Evolutionary conservation across 805 yeast genomes (phyloP).

Genomic region (Barnettozyma salicaria): DNA sequence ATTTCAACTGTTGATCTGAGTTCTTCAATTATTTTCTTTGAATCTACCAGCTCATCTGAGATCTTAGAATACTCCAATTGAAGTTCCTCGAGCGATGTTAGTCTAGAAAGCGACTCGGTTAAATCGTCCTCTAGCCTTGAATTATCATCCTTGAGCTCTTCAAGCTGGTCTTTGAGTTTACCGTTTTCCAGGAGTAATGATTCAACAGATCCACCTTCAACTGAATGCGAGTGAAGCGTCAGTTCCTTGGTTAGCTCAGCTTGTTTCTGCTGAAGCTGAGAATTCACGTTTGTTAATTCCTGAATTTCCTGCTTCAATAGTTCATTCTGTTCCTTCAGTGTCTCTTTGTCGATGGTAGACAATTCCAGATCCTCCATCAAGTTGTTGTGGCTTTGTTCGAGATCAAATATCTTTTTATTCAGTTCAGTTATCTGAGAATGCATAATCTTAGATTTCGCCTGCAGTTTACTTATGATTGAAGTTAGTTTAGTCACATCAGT

Average conservation of each 20-base stretch:
- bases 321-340: slow-evolving; percentile 31
- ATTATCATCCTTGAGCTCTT: slow-evolving; percentile 38
- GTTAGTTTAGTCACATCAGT: slow-evolving; percentile 17
- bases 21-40: slow-evolving; percentile 20
- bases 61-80: slow-evolving; percentile 13
- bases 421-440: slow-evolving; percentile 28
- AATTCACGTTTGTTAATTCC: slow-evolving; percentile 8
- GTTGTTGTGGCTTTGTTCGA: background rate
- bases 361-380: slow-evolving; percentile 27
- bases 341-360: slow-evolving; percentile 40
- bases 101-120: background rate
- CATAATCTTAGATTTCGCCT: slow-evolving; percentile 37
- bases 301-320: slow-evolving; percentile 24
- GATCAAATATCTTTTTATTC: slow-evolving; percentile 3
- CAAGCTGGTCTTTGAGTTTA: slow-evolving; percentile 27
- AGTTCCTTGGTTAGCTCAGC: slow-evolving; percentile 18
- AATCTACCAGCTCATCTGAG: slow-evolving; percentile 10
- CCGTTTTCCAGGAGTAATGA: background rate
- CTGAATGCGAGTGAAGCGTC: slow-evolving; percentile 1
- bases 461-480: slow-evolving; percentile 38
- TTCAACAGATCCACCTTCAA: slow-evolving; percentile 4
- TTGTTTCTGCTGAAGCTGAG: slow-evolving; percentile 7
- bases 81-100: slow-evolving; percentile 1
- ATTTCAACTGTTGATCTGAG: slow-evolving; percentile 27
- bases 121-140: slow-evolving; percentile 27